These are phyloP conservation scores for Prasinococcaceae sp. DNA, from an alignment of 139 green algal species.

Conservation along the genomic window DNA sequence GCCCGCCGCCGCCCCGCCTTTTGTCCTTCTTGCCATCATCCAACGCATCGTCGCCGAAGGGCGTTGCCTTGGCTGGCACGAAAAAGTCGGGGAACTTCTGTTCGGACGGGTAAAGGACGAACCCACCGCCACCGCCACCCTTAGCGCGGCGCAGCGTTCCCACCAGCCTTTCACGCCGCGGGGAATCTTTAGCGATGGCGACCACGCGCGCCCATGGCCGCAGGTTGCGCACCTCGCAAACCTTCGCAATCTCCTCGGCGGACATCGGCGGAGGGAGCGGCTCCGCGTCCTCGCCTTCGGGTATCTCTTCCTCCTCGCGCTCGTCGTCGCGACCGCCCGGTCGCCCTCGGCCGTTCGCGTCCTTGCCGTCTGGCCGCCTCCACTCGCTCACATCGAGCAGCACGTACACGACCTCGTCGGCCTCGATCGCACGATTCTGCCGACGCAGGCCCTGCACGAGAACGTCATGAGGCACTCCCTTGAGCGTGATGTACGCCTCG, in stretches of 20 bases:
- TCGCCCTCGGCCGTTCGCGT: neutral
- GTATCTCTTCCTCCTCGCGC: neutral
- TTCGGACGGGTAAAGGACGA: neutral
- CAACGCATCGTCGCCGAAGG: too few relatives aligned
- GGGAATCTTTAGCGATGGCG: too few relatives aligned
- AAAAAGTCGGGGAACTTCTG: neutral
- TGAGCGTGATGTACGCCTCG: conserved; percentile 44
- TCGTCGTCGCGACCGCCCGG: neutral
- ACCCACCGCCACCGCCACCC: too few relatives aligned
- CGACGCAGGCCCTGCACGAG: conserved; percentile 6
- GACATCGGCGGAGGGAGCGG: too few relatives aligned
- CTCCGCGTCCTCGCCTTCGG: too few relatives aligned
- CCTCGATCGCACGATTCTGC: neutral
- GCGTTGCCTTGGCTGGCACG: too few relatives aligned
- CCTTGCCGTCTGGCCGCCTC: neutral
- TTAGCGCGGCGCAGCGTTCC: neutral
- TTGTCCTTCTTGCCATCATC: too few relatives aligned
- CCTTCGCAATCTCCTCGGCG: too few relatives aligned
- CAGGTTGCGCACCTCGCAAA: neutral
- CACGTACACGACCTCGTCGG: neutral
- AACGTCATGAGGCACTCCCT: conserved; percentile 45
- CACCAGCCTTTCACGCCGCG: neutral
- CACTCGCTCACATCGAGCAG: neutral
- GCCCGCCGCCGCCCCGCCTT: too few relatives aligned
- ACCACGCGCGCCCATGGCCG: too few relatives aligned